Base-by-base conservation (phyloP, 2,329 filamentous ascomycete species). In the Chalaropsis ovoidea region DNA sequence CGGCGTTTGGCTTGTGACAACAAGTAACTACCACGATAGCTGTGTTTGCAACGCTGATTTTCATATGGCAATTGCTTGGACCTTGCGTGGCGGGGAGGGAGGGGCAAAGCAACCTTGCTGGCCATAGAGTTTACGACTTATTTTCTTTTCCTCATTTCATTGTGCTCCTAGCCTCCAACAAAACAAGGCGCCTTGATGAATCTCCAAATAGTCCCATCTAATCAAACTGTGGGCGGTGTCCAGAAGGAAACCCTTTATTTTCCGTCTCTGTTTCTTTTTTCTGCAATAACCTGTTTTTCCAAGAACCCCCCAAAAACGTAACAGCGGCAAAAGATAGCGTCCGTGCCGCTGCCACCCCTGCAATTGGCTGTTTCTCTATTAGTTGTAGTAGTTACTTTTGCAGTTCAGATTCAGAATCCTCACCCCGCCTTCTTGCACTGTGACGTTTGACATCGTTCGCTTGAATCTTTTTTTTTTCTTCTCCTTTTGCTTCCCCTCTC, bases 321-420 rank as follows among this genome's bases (percentile, higher is more conserved):
- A 19, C 13, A 35, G 24, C 52, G 52, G 52, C 52, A 58, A 58
- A 58, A 58, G 31, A 31, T 17, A 35, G 52, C 17, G 52, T n/a
- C 27, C 35, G 52, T 58, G 24, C 52, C 52, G 52, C 52, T 35
- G n/a, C 15, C 8, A 35, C 31, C 52, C 52, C 52, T 58, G 52
- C 17, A 58, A 58, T 58, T 58, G 15, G 31, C 52, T 56, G 24
- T 56, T 56, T 31, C 52, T 56, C 11, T 35, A 27, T 58, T 35
- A 31, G 52, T 35, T 58, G 35, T 7, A 58, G 52, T 58, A 35
- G 24, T n/a, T 63, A n/a, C 61, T 42, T 52, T 63, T 42, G 45
- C 45, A n/a, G 15, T 63, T 24, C 43, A 63, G 45, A 52, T 43
- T 35, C 13, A 63, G 42, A 63, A 63, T 52, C 45, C 45, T 63